Percentiles rank a stretch among this genome's conserved stretches.
These are phyloP conservation scores for Marasmius oreades DNA, from an alignment of 1,284 basidiomycete genomes.

Conservation along the genomic window DNA sequence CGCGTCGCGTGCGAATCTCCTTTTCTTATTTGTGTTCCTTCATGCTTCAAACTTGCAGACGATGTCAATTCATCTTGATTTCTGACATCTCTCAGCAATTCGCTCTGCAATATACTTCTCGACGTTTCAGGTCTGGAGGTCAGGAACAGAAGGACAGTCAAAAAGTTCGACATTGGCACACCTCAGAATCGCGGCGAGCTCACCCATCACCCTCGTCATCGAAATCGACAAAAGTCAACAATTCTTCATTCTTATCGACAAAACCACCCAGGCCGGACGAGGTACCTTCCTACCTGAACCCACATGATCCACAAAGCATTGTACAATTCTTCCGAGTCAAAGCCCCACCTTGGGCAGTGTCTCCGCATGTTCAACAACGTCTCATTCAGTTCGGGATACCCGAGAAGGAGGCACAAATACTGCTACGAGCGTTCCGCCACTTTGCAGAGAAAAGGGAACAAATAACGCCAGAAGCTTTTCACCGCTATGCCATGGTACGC, in stretches of 20 bases:
- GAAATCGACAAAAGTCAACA: too few species aligned
- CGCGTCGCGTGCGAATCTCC: too few species aligned
- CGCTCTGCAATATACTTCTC: not conserved
- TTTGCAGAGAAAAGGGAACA: conserved; percentile 32
- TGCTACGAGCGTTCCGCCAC: conserved; percentile 33
- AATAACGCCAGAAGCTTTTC: conserved; percentile 24
- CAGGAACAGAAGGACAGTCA: not conserved
- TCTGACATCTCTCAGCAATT: not conserved
- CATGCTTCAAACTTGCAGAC: not conserved
- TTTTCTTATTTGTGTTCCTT: not conserved
- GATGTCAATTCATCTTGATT: not conserved
- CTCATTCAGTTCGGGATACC: conserved; percentile 44
- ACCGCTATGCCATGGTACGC: conserved; percentile 35
- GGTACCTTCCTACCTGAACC: not conserved
- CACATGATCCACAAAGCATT: conserved; percentile 4
- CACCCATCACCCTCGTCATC: too few species aligned
- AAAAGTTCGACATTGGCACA: not conserved
- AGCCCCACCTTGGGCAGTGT: conserved; percentile 27
- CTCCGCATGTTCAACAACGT: conserved; percentile 24
- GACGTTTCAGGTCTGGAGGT: not conserved
- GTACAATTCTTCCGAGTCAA: conserved; percentile 25
- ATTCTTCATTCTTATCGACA: too few species aligned
- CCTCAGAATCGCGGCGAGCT: not conserved
- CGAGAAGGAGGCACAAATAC: conserved; percentile 24
- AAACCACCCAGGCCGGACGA: too few species aligned